These are phyloP conservation scores for Stachybotrys echinatus DNA, from an alignment of 2,329 filamentous ascomycete species.

Conservation along the genomic window DNA sequence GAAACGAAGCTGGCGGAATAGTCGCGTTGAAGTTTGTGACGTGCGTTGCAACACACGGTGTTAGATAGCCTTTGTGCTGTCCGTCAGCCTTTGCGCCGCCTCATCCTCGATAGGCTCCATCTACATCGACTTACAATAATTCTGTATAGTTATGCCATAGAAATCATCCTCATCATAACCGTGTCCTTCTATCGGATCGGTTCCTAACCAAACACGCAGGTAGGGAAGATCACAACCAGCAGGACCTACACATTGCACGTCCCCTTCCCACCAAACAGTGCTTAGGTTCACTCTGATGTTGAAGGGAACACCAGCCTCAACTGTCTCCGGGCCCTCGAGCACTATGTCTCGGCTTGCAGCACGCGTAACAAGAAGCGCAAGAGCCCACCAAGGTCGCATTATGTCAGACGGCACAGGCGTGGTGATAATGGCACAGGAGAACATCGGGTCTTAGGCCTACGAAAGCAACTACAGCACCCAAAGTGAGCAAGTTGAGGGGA, in stretches of 20 bases:
- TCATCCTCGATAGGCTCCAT: background rate
- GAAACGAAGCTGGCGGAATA: conserved; percentile 3
- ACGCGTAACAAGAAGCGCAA: background rate
- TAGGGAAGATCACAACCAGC: background rate
- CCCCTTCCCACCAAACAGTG: background rate
- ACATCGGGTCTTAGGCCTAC: too few species aligned
- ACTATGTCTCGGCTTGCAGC: background rate
- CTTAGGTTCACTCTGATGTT: background rate
- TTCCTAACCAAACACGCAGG: background rate
- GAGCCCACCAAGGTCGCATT: background rate
- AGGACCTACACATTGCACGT: background rate
- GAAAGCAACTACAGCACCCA: too few species aligned
- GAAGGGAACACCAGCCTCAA: background rate
- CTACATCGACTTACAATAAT: conserved; percentile 1
- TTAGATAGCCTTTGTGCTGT: conserved; percentile 1
- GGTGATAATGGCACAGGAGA: background rate
- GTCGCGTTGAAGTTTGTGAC: conserved; percentile 1
- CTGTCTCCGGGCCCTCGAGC: background rate
- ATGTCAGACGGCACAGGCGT: background rate
- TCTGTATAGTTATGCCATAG: background rate
- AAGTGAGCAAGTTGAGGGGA: too few species aligned
- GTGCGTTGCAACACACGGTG: conserved; percentile 3
- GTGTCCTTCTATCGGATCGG: background rate
- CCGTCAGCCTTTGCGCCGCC: background rate
- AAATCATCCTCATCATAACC: background rate